Evolutionary conservation across 2,329 filamentous ascomycete genomes (phyloP).

Genomic region (Ophiosphaerella narmari): DNA sequence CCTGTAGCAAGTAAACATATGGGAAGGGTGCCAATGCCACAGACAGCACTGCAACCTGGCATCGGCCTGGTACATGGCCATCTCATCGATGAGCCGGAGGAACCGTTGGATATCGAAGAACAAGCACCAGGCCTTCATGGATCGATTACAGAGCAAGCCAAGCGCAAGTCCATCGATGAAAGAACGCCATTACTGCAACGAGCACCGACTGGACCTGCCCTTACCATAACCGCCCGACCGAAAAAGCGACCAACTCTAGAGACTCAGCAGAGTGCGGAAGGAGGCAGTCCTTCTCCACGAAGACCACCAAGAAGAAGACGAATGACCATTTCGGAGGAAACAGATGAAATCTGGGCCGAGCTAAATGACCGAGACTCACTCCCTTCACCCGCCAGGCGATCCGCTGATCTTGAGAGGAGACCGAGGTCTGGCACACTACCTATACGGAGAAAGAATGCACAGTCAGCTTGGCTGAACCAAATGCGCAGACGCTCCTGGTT

Average conservation of each 20-base stretch:
- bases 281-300: slow-evolving; percentile 29
- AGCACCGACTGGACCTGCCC: slow-evolving; percentile 38
- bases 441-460: slow-evolving; percentile 31
- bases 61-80: slow-evolving; percentile 78
- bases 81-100: slow-evolving; percentile 57
- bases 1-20: slow-evolving; percentile 42
- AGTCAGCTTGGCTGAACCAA: slow-evolving; percentile 39
- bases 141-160: slow-evolving; percentile 29
- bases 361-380: slow-evolving; percentile 66
- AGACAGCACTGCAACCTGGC: slow-evolving; percentile 77
- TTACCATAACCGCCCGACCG: slow-evolving; percentile 21
- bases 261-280: slow-evolving; percentile 24
- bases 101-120: slow-evolving; percentile 35
- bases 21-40: slow-evolving; percentile 49
- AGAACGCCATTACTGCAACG: slow-evolving; percentile 43
- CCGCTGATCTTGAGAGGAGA: slow-evolving; percentile 35
- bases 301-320: slow-evolving; percentile 37
- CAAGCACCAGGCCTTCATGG: slow-evolving; percentile 35
- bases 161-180: slow-evolving; percentile 36
- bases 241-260: slow-evolving; percentile 32
- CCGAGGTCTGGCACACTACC: slow-evolving; percentile 42
- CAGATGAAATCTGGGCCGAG: slow-evolving; percentile 85
- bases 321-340: slow-evolving; percentile 65
- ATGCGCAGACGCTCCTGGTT: slow-evolving; percentile 46
- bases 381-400: slow-evolving; percentile 34